These are phyloP conservation scores for Dovyalis caffra DNA, from an alignment of 345 rosid species.

Conservation along the genomic window DNA sequence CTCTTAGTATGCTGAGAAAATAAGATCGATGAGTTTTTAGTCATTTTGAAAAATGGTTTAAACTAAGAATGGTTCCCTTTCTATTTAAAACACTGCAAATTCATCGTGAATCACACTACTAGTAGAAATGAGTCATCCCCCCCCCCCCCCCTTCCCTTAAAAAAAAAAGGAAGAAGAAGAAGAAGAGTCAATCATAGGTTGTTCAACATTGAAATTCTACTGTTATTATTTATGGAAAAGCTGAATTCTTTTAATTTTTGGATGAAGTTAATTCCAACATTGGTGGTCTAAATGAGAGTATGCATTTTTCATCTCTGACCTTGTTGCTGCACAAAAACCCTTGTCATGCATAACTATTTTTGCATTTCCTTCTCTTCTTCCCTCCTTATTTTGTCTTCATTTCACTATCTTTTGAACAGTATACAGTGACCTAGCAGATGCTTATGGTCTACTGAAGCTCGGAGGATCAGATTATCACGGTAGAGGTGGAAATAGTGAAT, in stretches of 20 bases:
- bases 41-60: too few relatives aligned
- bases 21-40: too few relatives aligned
- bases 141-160: too few relatives aligned
- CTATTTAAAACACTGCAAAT: too few relatives aligned
- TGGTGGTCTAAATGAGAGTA: background rate
- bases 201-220: background rate
- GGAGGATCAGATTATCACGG: slow-evolving; percentile 98
- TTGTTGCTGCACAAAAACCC: background rate
- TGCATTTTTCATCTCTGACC: background rate
- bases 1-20: too few relatives aligned
- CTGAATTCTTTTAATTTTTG: background rate
- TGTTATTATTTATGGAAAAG: background rate
- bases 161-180: too few relatives aligned
- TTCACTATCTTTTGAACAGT: slow-evolving; percentile 34
- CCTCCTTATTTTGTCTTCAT: background rate
- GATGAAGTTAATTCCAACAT: background rate
- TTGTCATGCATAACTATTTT: background rate
- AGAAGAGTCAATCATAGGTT: background rate
- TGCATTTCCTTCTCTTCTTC: background rate
- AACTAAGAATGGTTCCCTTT: too few relatives aligned
- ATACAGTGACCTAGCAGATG: slow-evolving; percentile 76
- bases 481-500: slow-evolving; percentile 73
- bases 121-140: background rate
- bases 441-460: slow-evolving; percentile 71
- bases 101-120: too few relatives aligned